Conservation (phyloP, 345 rosid genomes). For the Cardamine resedifolia region DNA sequence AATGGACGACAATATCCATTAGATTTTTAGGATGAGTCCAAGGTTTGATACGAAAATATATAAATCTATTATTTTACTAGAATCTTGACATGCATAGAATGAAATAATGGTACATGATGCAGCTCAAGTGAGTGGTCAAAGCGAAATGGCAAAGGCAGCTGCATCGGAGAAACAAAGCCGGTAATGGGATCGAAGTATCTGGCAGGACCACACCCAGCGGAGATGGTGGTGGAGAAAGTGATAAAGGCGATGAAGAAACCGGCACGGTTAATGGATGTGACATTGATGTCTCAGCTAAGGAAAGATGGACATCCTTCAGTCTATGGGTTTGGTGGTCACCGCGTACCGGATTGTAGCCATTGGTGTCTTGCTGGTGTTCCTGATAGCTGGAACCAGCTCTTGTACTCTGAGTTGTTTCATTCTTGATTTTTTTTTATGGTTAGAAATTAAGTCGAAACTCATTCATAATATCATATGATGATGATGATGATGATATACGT, state of each 20-base stretch:
- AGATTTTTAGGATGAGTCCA: not conserved
- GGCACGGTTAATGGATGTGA: constrained; percentile 32
- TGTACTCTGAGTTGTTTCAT: constrained; percentile 32
- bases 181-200: constrained; percentile 35
- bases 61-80: not conserved
- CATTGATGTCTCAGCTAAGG: constrained; percentile 42
- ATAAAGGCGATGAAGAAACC: constrained; percentile 32
- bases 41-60: not conserved
- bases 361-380: constrained; percentile 48
- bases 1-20: not conserved
- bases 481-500: not conserved
- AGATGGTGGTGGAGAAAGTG: constrained; percentile 36
- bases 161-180: constrained; percentile 50
- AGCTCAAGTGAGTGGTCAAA: constrained; percentile 67
- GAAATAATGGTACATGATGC: not conserved
- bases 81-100: not conserved
- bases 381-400: constrained; percentile 40
- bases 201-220: constrained; percentile 53
- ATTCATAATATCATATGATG: not conserved
- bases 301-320: constrained; percentile 43
- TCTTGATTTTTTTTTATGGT: constrained; percentile 4
- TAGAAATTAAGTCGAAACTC: not conserved
- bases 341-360: constrained; percentile 36
- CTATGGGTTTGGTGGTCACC: constrained; percentile 36
- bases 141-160: constrained; percentile 35